Evolutionary conservation across 2,329 filamentous ascomycete genomes (phyloP), one percentile per base, ranked within the genome.

Genomic region (Penicillium oxalicum): DNA sequence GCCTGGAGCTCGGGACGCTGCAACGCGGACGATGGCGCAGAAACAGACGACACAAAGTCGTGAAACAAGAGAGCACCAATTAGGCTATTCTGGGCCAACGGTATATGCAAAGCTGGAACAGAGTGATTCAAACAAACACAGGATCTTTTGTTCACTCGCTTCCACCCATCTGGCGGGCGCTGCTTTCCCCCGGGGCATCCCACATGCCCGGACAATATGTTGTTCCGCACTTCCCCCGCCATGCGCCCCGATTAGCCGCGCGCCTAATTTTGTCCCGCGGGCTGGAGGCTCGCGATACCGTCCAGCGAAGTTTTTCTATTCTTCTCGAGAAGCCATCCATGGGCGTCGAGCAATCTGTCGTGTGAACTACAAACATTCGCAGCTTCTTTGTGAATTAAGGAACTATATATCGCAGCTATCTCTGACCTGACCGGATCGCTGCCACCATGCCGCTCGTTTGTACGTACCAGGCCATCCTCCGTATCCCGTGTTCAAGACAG

Each of bases 171-270:
- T 45, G 29, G 8, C 45, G 45, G 39, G 38, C 39, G 44, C 26
- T 55, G 45, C 51, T 55, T 52, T 51, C 51, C 47, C 52, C 50
- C 53, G 52, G 52, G 50, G 49, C 55, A 57, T 54, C 51, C 52
- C 57, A 57, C 47, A 33, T 45, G n/a, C 39, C 9, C 47, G 48
- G 53, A 55, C 50, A 45, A 56, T 42, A 26, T 43, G 52, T 53
- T 51, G 47, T 28, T 48, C 57, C 55, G 50, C 9, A n/a, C 28
- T 3, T 32, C 29, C 40, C 48, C 43, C 44, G 38, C 49, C 41
- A 18, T 40, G 25, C 27, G 43, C 33, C 13, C 33, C 26, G 39
- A 33, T 50, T 60, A 60, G 53, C 55, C 58, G 58, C 58, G 58
- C 58, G 58, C 39, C 40, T 60, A 58, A 32, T 40, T 38, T 18